A percentile compares a stretch with the other conserved stretches of the same genome.
These are phyloP conservation scores for Neurospora discreta DNA, from an alignment of 495 filamentous ascomycete species.

Conservation along the genomic window DNA sequence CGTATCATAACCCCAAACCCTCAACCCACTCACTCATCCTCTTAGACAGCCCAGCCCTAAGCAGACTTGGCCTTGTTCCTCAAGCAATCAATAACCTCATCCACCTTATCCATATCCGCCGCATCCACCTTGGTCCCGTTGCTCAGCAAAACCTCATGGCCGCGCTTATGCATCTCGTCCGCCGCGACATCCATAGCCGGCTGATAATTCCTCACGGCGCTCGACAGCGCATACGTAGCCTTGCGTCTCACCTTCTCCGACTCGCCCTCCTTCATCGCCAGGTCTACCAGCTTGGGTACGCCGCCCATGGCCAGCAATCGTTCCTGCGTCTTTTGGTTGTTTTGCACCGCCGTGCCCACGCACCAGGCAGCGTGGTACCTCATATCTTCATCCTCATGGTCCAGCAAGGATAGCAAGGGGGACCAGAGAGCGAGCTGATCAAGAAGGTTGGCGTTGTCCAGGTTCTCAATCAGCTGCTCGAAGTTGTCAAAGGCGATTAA, in stretches of 20 bases:
- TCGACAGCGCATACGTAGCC: constrained; percentile 69
- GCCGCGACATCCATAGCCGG: constrained; percentile 57
- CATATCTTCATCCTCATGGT: constrained; percentile 56
- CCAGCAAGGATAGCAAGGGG: constrained; percentile 58
- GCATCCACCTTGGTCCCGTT: constrained; percentile 47
- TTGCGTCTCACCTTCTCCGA: constrained; percentile 62
- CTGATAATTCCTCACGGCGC: constrained; percentile 72
- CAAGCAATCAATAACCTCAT: constrained; percentile 58
- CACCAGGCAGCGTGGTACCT: constrained; percentile 84
- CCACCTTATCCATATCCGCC: constrained; percentile 72
- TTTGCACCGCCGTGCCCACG: constrained; percentile 88
- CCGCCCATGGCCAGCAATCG: constrained; percentile 60
- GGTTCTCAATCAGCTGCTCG: constrained; percentile 77
- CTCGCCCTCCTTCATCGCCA: constrained; percentile 48
- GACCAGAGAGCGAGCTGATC: constrained; percentile 68
- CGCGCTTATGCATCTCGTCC: constrained; percentile 44
- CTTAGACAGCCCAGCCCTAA: constrained; percentile 7
- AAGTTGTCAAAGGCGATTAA: constrained; percentile 92
- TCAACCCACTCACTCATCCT: not conserved
- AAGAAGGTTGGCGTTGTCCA: constrained; percentile 95
- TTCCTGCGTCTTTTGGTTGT: constrained; percentile 77
- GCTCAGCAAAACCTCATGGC: constrained; percentile 24
- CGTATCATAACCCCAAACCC: not conserved
- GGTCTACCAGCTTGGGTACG: constrained; percentile 52
- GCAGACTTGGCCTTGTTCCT: constrained; percentile 35